Base-by-base conservation (phyloP, 192 early-diverging fungal genomes). In the Rhizophagus clarus region DNA sequence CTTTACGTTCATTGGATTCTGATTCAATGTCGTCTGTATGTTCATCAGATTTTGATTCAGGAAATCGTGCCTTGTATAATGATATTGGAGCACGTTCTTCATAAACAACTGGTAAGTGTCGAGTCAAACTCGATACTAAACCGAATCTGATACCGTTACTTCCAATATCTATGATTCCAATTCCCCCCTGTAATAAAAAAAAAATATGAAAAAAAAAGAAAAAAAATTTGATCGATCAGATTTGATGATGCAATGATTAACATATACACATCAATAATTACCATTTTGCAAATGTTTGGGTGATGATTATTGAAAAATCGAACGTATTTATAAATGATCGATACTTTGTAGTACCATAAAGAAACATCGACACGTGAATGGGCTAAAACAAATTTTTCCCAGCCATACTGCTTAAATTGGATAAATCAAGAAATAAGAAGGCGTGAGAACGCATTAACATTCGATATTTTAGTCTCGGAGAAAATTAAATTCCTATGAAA, bases 131-230 rank as follows among this genome's bases (percentile, higher is more conserved):
- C 14, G 79, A 82, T n/a, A 89, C 82, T 51, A 90, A 88, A 11
- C 87, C 87, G 37, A 90, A 90, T 37, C 89, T 83, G 29, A 90
- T 89, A 40, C 89, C 89, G 78, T 90, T 90, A 63, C 87, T 88
- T 37, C 89, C 89, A 85, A 90, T 90, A 64, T 90, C 89, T 9
- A 90, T 79, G 11, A 90, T 85, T 12, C 84, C 89, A 40, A 69
- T 82, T 74, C 32, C 32, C 40, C 51, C 51, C 51, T 56, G 7
- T 56, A 20, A 49, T 34, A 34, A 34, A 34, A 5, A 5, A 56
- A 56, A 56, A 56, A 49, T 49, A 14, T 2, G 34, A 37, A 12
- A 45, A 12, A 45, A 45, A 45, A 6, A 22, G 2, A 2, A 45
- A 12, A 45, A 5, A 4, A 22, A 7, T n/a, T n/a, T n/a, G 20